Conservation (phyloP, 2,329 filamentous ascomycete genomes). For the Scedosporium aurantiacum region DNA sequence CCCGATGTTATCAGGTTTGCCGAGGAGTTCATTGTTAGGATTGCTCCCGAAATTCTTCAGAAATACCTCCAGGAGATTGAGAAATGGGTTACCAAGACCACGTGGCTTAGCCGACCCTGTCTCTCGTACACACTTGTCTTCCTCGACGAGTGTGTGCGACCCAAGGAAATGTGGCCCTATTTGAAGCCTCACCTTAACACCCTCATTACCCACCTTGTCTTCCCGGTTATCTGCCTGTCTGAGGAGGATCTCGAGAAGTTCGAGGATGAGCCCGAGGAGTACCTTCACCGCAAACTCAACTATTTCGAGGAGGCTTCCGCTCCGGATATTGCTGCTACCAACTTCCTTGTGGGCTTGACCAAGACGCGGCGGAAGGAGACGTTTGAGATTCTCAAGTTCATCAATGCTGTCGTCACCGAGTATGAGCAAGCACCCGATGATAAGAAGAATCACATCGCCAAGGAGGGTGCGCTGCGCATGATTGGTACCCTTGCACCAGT, state of each 20-base stretch:
- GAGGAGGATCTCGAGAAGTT: constrained; percentile 91
- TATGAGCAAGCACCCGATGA: constrained; percentile 77
- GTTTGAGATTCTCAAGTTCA: constrained; percentile 85
- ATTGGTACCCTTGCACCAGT: constrained; percentile 91
- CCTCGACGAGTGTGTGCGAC: constrained; percentile 93
- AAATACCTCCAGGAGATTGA: constrained; percentile 91
- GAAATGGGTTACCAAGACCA: constrained; percentile 89
- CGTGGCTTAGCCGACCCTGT: constrained; percentile 90
- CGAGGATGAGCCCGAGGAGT: constrained; percentile 88
- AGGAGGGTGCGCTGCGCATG: constrained; percentile 94
- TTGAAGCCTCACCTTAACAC: constrained; percentile 89
- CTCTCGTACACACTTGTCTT: constrained; percentile 90
- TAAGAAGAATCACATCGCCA: constrained; percentile 87
- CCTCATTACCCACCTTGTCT: constrained; percentile 87
- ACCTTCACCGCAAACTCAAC: constrained; percentile 92
- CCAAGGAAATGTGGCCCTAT: constrained; percentile 92
- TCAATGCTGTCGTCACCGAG: constrained; percentile 88
- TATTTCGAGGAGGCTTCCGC: constrained; percentile 96
- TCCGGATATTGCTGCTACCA: constrained; percentile 89
- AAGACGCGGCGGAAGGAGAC: constrained; percentile 94
- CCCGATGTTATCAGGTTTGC: constrained; percentile 59
- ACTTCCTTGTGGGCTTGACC: constrained; percentile 89
- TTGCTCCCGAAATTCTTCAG: constrained; percentile 93
- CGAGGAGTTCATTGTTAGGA: constrained; percentile 80
- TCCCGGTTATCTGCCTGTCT: constrained; percentile 86